Conservation (phyloP, 352 stramenopile species). For the Hyaloperonospora brassicae region DNA sequence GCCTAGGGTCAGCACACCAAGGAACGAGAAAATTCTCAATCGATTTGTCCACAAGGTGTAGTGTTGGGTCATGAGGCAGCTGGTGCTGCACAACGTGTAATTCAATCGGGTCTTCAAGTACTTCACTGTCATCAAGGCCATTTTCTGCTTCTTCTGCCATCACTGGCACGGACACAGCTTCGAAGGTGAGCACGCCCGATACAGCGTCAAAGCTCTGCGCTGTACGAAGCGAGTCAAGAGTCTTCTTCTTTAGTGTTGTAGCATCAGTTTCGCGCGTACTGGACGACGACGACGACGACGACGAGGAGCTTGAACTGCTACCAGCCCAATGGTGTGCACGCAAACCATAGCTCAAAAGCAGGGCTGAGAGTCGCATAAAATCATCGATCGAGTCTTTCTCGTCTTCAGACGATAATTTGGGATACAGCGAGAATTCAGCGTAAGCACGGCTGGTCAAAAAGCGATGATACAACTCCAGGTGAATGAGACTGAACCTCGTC, state of each 20-base stretch:
- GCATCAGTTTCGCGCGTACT: constrained; percentile 19
- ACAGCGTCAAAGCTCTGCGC: constrained; percentile 68
- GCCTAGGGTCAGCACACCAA: constrained; percentile 39
- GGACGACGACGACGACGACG: constrained; percentile 17
- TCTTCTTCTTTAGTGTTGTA: constrained; percentile 43
- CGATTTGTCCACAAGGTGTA: constrained; percentile 48
- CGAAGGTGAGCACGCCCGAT: constrained; percentile 67
- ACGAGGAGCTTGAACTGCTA: constrained; percentile 15
- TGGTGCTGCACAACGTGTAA: constrained; percentile 44
- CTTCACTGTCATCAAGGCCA: constrained; percentile 6
- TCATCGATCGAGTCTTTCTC: constrained; percentile 60
- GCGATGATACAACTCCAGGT: constrained; percentile 78
- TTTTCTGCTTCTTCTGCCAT: constrained; percentile 14
- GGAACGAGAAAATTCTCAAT: constrained; percentile 66
- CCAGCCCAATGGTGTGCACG: constrained; percentile 65
- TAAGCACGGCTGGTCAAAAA: constrained; percentile 81
- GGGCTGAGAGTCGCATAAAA: constrained; percentile 49
- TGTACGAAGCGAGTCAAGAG: constrained; percentile 56
- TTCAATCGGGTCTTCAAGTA: constrained; percentile 35
- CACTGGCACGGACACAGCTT: constrained; percentile 35
- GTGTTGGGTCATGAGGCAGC: constrained; percentile 40
- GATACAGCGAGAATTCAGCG: constrained; percentile 79
- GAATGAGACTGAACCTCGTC: constrained; percentile 79
- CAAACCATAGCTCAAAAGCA: constrained; percentile 77
- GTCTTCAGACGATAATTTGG: constrained; percentile 44